Evolutionary conservation across 1,139 yeast genomes (phyloP).

Genomic region (Geotrichum histeridarum): DNA sequence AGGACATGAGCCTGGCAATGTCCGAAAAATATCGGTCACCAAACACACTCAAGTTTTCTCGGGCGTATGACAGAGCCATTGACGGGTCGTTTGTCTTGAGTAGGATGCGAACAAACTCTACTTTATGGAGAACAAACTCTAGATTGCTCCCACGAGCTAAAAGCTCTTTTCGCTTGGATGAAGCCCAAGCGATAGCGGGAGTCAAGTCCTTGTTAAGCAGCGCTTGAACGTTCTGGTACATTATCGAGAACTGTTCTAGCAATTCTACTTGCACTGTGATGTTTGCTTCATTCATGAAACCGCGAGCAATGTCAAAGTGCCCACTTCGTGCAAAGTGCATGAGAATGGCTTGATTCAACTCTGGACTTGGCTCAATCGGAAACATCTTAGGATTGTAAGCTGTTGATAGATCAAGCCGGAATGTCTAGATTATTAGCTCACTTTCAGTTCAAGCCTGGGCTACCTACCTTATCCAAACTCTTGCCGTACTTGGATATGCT

Average conservation of each 20-base stretch:
- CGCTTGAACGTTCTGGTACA: slow-evolving; percentile 38
- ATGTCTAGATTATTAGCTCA: slow-evolving; percentile 24
- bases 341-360: slow-evolving; percentile 40
- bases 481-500: slow-evolving; percentile 35
- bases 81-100: slow-evolving; percentile 23
- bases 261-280: slow-evolving; percentile 34
- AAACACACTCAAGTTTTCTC: slow-evolving; percentile 48
- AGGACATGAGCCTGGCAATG: slow-evolving; percentile 52
- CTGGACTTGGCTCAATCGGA: slow-evolving; percentile 25
- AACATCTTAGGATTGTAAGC: slow-evolving; percentile 34
- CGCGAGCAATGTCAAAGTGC: slow-evolving; percentile 39
- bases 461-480: slow-evolving; percentile 32
- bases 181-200: slow-evolving; percentile 45
- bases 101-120: slow-evolving; percentile 46
- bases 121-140: slow-evolving; percentile 60
- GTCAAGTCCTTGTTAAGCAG: slow-evolving; percentile 33
- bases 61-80: slow-evolving; percentile 53
- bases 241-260: slow-evolving; percentile 36
- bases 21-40: slow-evolving; percentile 42
- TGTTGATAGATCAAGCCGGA: slow-evolving; percentile 29
- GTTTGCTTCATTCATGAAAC: slow-evolving; percentile 35
- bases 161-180: slow-evolving; percentile 31
- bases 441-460: slow-evolving; percentile 20
- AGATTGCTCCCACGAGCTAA: slow-evolving; percentile 39
- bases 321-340: slow-evolving; percentile 46